Conservation (phyloP, 2,329 filamentous ascomycete genomes). For the Verticillium longisporum region DNA sequence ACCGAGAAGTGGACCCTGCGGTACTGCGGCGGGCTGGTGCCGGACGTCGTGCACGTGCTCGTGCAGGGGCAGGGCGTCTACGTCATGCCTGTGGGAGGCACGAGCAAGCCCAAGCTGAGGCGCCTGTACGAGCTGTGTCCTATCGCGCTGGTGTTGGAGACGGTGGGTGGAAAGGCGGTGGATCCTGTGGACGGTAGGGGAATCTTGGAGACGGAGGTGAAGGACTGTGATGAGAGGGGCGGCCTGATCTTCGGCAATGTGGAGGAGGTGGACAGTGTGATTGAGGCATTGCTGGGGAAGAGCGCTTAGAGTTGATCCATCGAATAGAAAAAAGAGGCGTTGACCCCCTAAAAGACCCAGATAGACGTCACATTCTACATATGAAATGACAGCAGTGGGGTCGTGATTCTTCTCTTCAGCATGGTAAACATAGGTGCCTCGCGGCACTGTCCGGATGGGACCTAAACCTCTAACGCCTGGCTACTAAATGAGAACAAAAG, state of each 20-base stretch:
- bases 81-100: slow-evolving; percentile 45
- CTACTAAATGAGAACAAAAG: background rate
- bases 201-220: slow-evolving; percentile 31
- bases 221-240: slow-evolving; percentile 39
- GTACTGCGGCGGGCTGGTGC: slow-evolving; percentile 55
- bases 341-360: background rate
- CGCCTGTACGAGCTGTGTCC: slow-evolving; percentile 53
- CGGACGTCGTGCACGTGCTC: slow-evolving; percentile 52
- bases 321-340: background rate
- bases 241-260: slow-evolving; percentile 43
- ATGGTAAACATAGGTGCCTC: background rate
- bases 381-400: background rate
- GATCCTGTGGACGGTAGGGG: slow-evolving; percentile 35
- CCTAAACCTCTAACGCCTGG: background rate
- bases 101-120: slow-evolving; percentile 49
- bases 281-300: slow-evolving; percentile 11
- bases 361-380: background rate
- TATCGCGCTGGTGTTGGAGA: slow-evolving; percentile 54
- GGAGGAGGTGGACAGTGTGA: slow-evolving; percentile 37
- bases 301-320: background rate
- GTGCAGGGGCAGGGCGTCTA: slow-evolving; percentile 58
- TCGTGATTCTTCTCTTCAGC: background rate
- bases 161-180: slow-evolving; percentile 49
- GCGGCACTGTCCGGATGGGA: background rate
- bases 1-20: slow-evolving; percentile 49